These are phyloP conservation scores for Pisolithus thermaeus DNA, from an alignment of 1,284 basidiomycete species.

Conservation along the genomic window DNA sequence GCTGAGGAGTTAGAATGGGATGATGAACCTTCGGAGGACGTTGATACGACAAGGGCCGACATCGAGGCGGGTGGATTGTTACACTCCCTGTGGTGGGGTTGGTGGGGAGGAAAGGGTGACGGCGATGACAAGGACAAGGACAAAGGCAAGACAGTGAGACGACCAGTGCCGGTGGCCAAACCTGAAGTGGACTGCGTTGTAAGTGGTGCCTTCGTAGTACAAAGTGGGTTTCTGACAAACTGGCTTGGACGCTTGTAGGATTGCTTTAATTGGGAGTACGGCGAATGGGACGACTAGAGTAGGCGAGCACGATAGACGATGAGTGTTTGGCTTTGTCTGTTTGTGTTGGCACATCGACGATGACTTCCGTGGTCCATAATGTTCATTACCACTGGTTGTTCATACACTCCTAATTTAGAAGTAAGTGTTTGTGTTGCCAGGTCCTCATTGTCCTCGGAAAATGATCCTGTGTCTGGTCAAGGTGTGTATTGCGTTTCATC, in stretches of 20 bases:
- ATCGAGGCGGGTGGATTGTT: background rate
- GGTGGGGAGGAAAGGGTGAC: conserved; percentile 19
- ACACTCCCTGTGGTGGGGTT: conserved; percentile 15
- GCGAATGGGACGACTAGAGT: conserved; percentile 19
- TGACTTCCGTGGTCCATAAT: too few species aligned
- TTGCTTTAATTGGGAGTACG: conserved; percentile 66
- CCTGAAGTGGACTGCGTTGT: conserved; percentile 37
- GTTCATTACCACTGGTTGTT: too few species aligned
- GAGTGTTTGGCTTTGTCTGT: too few species aligned
- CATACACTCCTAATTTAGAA: too few species aligned
- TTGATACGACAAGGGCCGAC: background rate
- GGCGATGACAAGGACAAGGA: conserved; percentile 7
- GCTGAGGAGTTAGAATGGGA: conserved; percentile 60
- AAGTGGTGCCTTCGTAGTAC: conserved; percentile 3
- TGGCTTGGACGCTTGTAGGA: conserved; percentile 38
- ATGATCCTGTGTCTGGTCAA: too few species aligned
- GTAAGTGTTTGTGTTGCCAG: too few species aligned
- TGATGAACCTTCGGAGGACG: conserved; percentile 21
- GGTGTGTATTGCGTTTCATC: too few species aligned
- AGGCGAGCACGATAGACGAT: too few species aligned
- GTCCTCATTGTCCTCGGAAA: too few species aligned
- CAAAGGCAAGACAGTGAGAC: conserved; percentile 15
- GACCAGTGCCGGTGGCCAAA: conserved; percentile 39
- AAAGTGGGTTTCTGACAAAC: background rate
- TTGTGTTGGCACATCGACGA: too few species aligned